Percentiles rank a stretch among this genome's conserved stretches.
phyloP scores from a whole-genome alignment of 192 early-diverging fungal genomes.

The Entomortierella beljakovae region DNA sequence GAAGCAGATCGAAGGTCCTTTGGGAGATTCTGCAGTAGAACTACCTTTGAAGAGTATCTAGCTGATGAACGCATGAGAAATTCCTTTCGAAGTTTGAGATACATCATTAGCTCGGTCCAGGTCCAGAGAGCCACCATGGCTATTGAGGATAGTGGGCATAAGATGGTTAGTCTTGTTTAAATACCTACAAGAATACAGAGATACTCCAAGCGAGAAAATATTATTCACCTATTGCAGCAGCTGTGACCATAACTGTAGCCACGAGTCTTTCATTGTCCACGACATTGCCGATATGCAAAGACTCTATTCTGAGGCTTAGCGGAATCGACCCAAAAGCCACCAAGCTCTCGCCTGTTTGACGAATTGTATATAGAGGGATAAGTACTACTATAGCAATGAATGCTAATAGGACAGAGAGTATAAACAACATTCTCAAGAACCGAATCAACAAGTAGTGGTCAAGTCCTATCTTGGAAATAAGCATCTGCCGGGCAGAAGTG shows the following conservation, averaged over 20 bases:
- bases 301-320: conserved; percentile 7
- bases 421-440: conserved; percentile 28
- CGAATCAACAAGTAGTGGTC: conserved; percentile 31
- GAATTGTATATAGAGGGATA: conserved; percentile 5
- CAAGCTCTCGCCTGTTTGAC: conserved; percentile 14
- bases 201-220: no score
- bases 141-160: no score
- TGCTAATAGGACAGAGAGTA: conserved; percentile 4
- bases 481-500: not conserved
- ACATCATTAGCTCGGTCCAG: conserved; percentile 19
- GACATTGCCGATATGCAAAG: conserved; percentile 27
- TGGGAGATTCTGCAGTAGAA: conserved; percentile 19
- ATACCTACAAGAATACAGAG: no score
- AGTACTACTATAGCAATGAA: not conserved
- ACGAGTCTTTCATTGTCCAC: conserved; percentile 16
- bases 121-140: not conserved
- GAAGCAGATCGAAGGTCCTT: conserved; percentile 2
- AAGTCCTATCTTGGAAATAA: conserved; percentile 24
- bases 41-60: conserved; percentile 15
- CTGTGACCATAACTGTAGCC: conserved; percentile 13
- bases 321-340: not conserved
- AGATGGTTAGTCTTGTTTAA: no score
- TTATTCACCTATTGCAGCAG: not conserved
- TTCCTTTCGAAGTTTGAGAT: conserved; percentile 21
- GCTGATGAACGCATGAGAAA: conserved; percentile 10